These are phyloP conservation scores for Dictyostelium capitatum DNA, from an alignment of 78 protist species.

Conservation along the genomic window DNA sequence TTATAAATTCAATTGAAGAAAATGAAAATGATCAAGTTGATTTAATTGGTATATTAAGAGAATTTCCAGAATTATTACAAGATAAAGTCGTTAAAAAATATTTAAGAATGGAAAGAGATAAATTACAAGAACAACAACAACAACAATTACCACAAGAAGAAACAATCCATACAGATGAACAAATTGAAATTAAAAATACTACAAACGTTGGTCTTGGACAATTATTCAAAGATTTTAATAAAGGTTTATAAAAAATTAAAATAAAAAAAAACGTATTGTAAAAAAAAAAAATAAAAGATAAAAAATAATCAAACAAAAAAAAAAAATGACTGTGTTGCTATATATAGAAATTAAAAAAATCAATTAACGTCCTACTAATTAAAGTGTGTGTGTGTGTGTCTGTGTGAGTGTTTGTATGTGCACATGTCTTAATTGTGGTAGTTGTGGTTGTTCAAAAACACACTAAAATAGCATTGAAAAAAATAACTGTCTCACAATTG, in stretches of 20 bases:
- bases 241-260: background rate
- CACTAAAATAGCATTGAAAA: too few relatives aligned
- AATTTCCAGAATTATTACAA: conserved; percentile 12
- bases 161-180: background rate
- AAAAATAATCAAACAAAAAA: too few relatives aligned
- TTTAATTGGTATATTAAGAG: background rate
- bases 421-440: too few relatives aligned
- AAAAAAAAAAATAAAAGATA: too few relatives aligned
- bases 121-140: background rate
- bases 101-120: background rate
- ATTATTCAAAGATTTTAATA: conserved; percentile 48
- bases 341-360: too few relatives aligned
- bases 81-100: conserved; percentile 10
- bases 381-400: too few relatives aligned
- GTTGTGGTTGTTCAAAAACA: too few relatives aligned
- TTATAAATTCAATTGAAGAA: background rate
- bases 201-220: background rate
- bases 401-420: too few relatives aligned
- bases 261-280: too few relatives aligned
- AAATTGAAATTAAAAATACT: background rate
- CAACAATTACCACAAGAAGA: background rate
- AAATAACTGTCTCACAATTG: too few relatives aligned
- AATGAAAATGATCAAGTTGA: background rate
- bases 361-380: too few relatives aligned
- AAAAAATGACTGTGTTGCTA: too few relatives aligned